Base-by-base conservation (phyloP, 129 eudicot genomes). In the Artemisia argyi region DNA sequence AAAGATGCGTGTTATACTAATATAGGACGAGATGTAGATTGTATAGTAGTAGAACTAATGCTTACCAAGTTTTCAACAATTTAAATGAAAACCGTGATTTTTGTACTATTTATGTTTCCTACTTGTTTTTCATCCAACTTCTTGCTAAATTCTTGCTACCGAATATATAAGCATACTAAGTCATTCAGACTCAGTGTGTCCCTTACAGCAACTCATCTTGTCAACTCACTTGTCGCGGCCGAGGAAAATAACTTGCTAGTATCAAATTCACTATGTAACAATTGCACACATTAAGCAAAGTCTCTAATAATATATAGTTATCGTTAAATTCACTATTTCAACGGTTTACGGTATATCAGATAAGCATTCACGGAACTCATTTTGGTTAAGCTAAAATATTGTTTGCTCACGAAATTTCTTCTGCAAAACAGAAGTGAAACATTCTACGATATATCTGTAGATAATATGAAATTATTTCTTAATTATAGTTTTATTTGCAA, bases 31-130 rank as follows among this genome's bases (percentile, higher is more conserved):
- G 18, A 17, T 0, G 39, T 70, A 55, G n/a, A 54, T n/a, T 18
- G 62, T n/a, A n/a, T n/a, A n/a, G n/a, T 35, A 32, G 65, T 26
- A 71, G 22, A 20, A 61, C 59, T 72, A 73, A 73, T 0, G 44
- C 20, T 17, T 32, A 63, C 78, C 78, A 28, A 62, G 52, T 19
- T 62, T 32, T 15, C 62, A 73, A 73, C 78, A 39, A 51, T 73
- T 11, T 49, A 35, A 26, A 20, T 28, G 39, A 69, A 73, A 18
- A 28, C 13, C 59, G 47, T 62, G 64, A 51, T 16, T 39, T 71
- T 20, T n/a, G 4, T 69, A 52, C 22, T 61, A 11, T 69, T 52
- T 69, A 26, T 26, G 17, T 52, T 17, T 61, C 11, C 17, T 69
- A 54, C 61, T 14, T 69, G 16, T 55, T 69, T 13, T 7, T 16